Conservation (phyloP, 805 yeast genomes). For the Dipodascopsis tothii region DNA sequence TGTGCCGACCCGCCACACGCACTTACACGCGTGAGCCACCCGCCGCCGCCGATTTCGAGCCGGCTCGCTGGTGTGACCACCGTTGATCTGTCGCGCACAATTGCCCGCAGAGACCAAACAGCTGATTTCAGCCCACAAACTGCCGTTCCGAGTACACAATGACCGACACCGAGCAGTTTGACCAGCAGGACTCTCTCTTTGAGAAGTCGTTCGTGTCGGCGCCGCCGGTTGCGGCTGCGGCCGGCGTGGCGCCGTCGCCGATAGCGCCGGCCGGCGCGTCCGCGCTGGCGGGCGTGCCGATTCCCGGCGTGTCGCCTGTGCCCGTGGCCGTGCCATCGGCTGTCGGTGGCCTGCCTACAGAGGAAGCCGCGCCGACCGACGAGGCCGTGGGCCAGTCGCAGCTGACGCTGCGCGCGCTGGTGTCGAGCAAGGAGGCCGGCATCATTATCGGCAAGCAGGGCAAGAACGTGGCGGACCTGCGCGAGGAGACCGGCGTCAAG, state of each 20-base stretch:
- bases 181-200: not conserved
- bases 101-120: too few species aligned
- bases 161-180: conserved; percentile 15
- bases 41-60: too few species aligned
- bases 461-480: conserved; percentile 61
- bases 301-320: conserved; percentile 2
- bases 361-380: not conserved
- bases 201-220: conserved; percentile 3
- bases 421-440: conserved; percentile 82
- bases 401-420: conserved; percentile 46
- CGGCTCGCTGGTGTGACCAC: too few species aligned
- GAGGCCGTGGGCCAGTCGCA: conserved; percentile 17
- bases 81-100: too few species aligned
- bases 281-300: conserved; percentile 2
- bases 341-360: not conserved
- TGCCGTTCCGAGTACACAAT: too few species aligned
- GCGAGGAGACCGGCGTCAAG: conserved; percentile 68
- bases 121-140: too few species aligned
- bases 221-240: too few species aligned
- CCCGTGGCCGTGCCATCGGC: not conserved
- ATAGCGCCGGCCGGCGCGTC: conserved; percentile 1
- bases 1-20: too few species aligned
- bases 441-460: conserved; percentile 85
- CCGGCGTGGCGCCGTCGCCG: conserved; percentile 2
- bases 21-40: too few species aligned